Evolutionary conservation across 352 stramenopile genomes (phyloP).

Genomic region (Globisporangium nunn): DNA sequence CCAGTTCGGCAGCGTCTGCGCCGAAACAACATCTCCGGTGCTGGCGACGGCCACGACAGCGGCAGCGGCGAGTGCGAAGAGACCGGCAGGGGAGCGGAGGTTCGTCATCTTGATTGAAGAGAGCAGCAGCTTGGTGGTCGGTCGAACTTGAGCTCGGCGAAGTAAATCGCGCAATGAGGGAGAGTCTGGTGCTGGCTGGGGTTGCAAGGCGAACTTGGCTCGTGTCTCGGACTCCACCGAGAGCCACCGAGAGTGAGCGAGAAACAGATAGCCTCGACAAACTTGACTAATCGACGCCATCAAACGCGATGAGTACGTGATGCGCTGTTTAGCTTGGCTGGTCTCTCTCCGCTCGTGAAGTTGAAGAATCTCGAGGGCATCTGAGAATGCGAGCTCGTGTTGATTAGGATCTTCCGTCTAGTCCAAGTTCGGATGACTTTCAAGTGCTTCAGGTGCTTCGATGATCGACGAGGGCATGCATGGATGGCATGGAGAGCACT

Average conservation of each 20-base stretch:
- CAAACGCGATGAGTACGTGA: neutral
- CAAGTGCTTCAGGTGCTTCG: too few relatives aligned
- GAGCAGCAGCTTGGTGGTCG: neutral
- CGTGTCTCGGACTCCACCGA: neutral
- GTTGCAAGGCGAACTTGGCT: neutral
- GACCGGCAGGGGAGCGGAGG: neutral
- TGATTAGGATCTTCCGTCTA: too few relatives aligned
- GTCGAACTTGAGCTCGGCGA: neutral
- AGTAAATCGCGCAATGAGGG: neutral
- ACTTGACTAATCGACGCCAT: neutral
- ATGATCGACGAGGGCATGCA: too few relatives aligned
- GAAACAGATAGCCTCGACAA: neutral
- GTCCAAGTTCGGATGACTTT: too few relatives aligned
- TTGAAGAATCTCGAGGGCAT: neutral
- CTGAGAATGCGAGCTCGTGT: neutral
- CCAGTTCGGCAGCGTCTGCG: constrained; percentile 14
- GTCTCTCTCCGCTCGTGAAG: neutral
- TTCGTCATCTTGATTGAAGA: neutral
- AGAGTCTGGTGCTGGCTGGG: neutral
- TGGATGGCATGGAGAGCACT: too few relatives aligned
- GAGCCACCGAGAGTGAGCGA: neutral
- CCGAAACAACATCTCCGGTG: neutral
- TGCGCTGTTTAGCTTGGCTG: neutral
- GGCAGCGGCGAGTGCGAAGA: neutral
- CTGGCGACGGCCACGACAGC: neutral